Conservation (phyloP, 495 filamentous ascomycete genomes). For the Jackrogersella multiformis region DNA sequence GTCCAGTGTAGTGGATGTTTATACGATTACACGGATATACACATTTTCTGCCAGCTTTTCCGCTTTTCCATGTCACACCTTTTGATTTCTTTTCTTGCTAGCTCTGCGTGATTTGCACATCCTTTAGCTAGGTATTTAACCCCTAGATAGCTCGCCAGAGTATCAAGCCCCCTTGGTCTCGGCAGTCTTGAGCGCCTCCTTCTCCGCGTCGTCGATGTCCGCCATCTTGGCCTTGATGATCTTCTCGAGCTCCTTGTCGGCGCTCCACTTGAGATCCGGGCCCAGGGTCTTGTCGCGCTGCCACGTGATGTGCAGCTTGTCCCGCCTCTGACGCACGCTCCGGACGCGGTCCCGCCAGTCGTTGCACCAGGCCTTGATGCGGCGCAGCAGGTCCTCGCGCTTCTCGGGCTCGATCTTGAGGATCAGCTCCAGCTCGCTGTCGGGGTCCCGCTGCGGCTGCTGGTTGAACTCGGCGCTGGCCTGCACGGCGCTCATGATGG, state of each 20-base stretch:
- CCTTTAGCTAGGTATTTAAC: not conserved
- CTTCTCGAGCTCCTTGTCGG: conserved; percentile 76
- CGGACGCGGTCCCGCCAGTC: conserved; percentile 69
- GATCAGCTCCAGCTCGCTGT: conserved; percentile 75
- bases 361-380: conserved; percentile 64
- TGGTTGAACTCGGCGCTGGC: conserved; percentile 70
- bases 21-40: conserved; percentile 9
- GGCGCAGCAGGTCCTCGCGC: conserved; percentile 68
- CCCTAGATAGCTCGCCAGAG: not conserved
- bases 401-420: conserved; percentile 71
- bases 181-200: conserved; percentile 64
- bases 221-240: conserved; percentile 72
- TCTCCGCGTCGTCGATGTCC: conserved; percentile 74
- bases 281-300: conserved; percentile 64
- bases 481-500: conserved; percentile 75
- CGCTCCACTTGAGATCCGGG: conserved; percentile 73
- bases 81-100: not conserved
- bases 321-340: conserved; percentile 61
- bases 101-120: not conserved
- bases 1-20: conserved; percentile 40
- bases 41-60: not conserved
- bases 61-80: not conserved
- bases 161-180: conserved; percentile 29
- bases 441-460: conserved; percentile 73
- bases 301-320: conserved; percentile 72